A percentile compares a stretch with the other conserved stretches of the same genome.
Evolutionary conservation across 495 filamentous ascomycete genomes (phyloP).

Genomic region (Talaromyces wortmannii): DNA sequence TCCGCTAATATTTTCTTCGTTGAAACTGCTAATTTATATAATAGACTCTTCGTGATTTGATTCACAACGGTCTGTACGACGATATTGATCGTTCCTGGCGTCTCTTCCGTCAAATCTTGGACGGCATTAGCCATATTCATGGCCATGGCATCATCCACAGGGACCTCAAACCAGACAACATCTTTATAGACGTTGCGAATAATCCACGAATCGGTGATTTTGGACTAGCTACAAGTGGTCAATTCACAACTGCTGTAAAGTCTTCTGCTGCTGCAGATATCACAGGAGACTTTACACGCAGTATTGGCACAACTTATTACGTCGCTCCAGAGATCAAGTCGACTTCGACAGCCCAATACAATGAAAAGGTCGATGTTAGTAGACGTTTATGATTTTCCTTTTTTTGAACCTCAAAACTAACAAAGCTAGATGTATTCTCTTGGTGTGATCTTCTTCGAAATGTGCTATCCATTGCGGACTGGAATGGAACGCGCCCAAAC

Average conservation of each 20-base stretch:
- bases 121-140: conserved; percentile 88
- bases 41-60: conserved; percentile 88
- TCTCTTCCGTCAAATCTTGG: conserved; percentile 82
- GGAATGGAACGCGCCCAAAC: conserved; percentile 85
- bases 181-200: conserved; percentile 86
- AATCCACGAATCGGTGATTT: conserved; percentile 97
- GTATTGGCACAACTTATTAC: conserved; percentile 91
- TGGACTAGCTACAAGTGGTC: conserved; percentile 84
- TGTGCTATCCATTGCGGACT: conserved; percentile 76
- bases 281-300: conserved; percentile 64
- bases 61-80: conserved; percentile 64
- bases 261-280: conserved; percentile 37
- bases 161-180: conserved; percentile 96
- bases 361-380: conserved; percentile 85
- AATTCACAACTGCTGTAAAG: conserved; percentile 51
- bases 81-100: conserved; percentile 78
- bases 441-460: conserved; percentile 97
- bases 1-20: background rate
- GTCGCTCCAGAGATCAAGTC: conserved; percentile 88
- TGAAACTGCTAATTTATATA: conserved; percentile 6
- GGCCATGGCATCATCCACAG: conserved; percentile 88
- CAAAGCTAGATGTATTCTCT: conserved; percentile 78
- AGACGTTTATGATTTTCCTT: background rate
- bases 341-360: conserved; percentile 64
- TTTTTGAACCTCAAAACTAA: conserved; percentile 6